A percentile compares a stretch with the other conserved stretches of the same genome.
Evolutionary conservation across 2,329 filamentous ascomycete species (phyloP).

Genomic region (Chaetomiaceae sp.): DNA sequence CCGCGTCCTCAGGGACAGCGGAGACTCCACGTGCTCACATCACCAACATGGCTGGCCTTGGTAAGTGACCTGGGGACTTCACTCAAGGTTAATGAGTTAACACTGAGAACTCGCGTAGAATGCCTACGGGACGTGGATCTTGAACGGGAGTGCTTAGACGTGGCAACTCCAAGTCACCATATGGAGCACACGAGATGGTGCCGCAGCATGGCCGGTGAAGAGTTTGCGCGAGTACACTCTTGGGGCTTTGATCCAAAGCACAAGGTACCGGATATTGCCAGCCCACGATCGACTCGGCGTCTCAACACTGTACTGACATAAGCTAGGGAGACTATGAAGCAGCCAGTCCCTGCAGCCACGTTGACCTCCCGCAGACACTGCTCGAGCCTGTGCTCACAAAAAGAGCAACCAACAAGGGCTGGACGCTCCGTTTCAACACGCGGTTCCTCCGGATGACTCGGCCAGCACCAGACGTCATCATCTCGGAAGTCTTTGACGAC

Average conservation of each 20-base stretch:
- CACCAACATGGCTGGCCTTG: constrained; percentile 52
- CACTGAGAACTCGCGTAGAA: constrained; percentile 32
- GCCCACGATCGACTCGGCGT: not conserved
- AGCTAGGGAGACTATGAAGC: constrained; percentile 39
- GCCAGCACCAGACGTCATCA: constrained; percentile 28
- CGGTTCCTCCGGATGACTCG: constrained; percentile 32
- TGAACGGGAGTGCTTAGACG: constrained; percentile 36
- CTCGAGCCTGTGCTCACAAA: constrained; percentile 44
- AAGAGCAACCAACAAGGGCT: constrained; percentile 37
- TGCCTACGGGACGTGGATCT: constrained; percentile 49
- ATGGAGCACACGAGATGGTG: constrained; percentile 52
- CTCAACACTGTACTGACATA: constrained; percentile 27
- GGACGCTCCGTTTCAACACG: constrained; percentile 40
- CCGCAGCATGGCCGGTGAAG: constrained; percentile 47
- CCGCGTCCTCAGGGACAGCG: constrained; percentile 44
- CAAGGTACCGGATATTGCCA: constrained; percentile 12
- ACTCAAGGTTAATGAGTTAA: not conserved
- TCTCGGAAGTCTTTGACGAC: constrained; percentile 25
- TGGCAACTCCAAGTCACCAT: constrained; percentile 35
- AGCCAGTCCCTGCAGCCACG: constrained; percentile 40
- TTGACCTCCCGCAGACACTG: constrained; percentile 45
- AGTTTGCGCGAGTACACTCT: constrained; percentile 45
- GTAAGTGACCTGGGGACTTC: no score
- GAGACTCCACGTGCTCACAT: constrained; percentile 57
- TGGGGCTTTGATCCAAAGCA: constrained; percentile 38